These are phyloP conservation scores for Maudiozyma pseudohumilis DNA, from an alignment of 805 yeast genomes.

Conservation along the genomic window DNA sequence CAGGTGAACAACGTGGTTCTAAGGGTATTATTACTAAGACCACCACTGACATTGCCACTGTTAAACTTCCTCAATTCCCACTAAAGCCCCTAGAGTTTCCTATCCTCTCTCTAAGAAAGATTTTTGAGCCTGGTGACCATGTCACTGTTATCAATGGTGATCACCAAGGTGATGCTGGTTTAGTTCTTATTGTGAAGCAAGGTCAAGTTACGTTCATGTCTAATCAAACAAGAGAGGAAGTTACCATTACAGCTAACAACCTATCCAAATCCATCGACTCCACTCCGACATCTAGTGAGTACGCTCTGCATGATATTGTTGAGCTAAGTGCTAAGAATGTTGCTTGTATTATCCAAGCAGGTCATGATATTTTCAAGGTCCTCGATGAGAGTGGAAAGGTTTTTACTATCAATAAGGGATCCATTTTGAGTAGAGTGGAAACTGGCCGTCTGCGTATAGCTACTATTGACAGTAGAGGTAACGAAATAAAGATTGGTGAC, in stretches of 20 bases:
- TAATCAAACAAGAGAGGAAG: conserved; percentile 79
- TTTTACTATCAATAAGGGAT: conserved; percentile 59
- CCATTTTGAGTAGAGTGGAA: conserved; percentile 73
- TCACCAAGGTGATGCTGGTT: conserved; percentile 88
- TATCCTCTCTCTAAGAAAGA: conserved; percentile 68
- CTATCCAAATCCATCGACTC: conserved; percentile 87
- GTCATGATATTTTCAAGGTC: conserved; percentile 74
- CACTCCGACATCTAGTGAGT: conserved; percentile 62
- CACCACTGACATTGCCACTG: conserved; percentile 50
- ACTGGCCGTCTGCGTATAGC: conserved; percentile 66
- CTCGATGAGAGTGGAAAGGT: conserved; percentile 75
- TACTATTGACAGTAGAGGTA: conserved; percentile 78
- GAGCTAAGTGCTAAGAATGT: conserved; percentile 77
- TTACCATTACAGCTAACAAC: conserved; percentile 87
- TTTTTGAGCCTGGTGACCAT: conserved; percentile 87
- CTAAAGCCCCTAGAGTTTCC: conserved; percentile 66
- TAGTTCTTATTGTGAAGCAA: conserved; percentile 71
- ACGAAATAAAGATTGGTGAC: conserved; percentile 81
- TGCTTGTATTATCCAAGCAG: conserved; percentile 85
- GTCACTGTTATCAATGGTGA: conserved; percentile 88
- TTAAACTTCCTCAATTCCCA: conserved; percentile 41
- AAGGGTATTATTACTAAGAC: conserved; percentile 67
- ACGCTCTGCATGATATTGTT: conserved; percentile 81
- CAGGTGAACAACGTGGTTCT: conserved; percentile 90
- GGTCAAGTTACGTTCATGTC: conserved; percentile 85